A percentile compares a stretch with the other conserved stretches of the same genome.
phyloP scores from a whole-genome alignment of 2,329 filamentous ascomycete genomes.

The Fusarium zealandicum region DNA sequence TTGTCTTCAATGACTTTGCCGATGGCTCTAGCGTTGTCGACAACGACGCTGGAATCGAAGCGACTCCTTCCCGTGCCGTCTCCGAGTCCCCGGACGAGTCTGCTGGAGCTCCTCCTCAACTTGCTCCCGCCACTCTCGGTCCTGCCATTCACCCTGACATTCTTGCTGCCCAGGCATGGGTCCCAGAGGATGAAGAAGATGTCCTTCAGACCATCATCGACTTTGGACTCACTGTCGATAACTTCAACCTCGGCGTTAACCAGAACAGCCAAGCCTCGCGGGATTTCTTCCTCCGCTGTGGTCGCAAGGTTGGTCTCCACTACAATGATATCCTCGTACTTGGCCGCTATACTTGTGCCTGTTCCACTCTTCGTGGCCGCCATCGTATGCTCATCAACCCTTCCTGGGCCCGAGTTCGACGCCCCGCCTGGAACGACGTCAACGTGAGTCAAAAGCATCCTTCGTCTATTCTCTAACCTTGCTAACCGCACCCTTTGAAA shows the following conservation, averaged over 20 bases:
- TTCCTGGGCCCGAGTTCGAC: slow-evolving; percentile 67
- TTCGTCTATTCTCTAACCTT: not conserved
- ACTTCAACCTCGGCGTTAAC: not conserved
- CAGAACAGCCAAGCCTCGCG: not conserved
- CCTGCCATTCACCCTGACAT: too few relatives aligned
- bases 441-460: slow-evolving; percentile 63
- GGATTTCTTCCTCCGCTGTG: not conserved
- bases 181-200: too few relatives aligned
- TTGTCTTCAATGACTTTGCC: too few relatives aligned
- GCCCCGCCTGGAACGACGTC: slow-evolving; percentile 66
- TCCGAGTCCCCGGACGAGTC: too few relatives aligned
- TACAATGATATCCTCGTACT: slow-evolving; percentile 29
- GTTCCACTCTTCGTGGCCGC: slow-evolving; percentile 71
- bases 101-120: too few relatives aligned
- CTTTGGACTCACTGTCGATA: too few relatives aligned
- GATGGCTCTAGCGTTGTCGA: too few relatives aligned
- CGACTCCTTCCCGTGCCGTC: too few relatives aligned
- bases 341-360: slow-evolving; percentile 50
- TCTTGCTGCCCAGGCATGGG: too few relatives aligned
- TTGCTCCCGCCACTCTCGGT: too few relatives aligned
- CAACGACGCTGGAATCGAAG: too few relatives aligned
- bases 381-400: slow-evolving; percentile 70
- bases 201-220: too few relatives aligned
- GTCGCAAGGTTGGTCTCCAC: not conserved
- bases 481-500: not conserved